Percentiles rank a stretch among this genome's conserved stretches.
Conservation (phyloP, 768 basidiomycete species). For the Chalciporus pseudorubinellus region DNA sequence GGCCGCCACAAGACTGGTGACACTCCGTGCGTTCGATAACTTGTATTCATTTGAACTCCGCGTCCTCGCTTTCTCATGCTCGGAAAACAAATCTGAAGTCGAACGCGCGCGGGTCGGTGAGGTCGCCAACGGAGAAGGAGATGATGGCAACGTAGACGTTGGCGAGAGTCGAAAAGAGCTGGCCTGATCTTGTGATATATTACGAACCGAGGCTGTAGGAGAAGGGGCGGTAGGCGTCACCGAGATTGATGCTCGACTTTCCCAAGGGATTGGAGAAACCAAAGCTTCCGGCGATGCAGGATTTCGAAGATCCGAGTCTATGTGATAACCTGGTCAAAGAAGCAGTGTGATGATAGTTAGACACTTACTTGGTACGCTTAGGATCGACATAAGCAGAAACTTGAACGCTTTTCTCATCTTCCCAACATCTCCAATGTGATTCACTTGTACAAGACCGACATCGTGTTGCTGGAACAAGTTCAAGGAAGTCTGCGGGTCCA, state of each 20-base stretch:
- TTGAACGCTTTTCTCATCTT: constrained; percentile 76
- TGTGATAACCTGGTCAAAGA: constrained; percentile 19
- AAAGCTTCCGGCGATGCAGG: constrained; percentile 69
- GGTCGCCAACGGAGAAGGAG: constrained; percentile 38
- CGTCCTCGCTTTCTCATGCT: constrained; percentile 39
- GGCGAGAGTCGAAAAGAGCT: constrained; percentile 31
- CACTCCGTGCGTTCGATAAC: constrained; percentile 30
- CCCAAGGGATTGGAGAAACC: constrained; percentile 52
- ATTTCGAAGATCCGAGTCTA: constrained; percentile 54
- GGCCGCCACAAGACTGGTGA: constrained; percentile 22
- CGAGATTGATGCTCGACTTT: constrained; percentile 45
- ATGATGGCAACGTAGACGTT: constrained; percentile 35
- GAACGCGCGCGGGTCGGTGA: constrained; percentile 57
- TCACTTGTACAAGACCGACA: constrained; percentile 77
- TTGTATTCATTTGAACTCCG: constrained; percentile 26
- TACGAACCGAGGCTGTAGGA: constrained; percentile 34
- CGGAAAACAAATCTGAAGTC: constrained; percentile 49
- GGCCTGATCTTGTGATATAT: constrained; percentile 28
- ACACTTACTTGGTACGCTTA: constrained; percentile 43
- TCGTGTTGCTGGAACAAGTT: constrained; percentile 59
- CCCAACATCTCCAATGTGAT: constrained; percentile 51
- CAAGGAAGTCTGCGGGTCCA: constrained; percentile 56
- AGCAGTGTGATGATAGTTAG: not conserved
- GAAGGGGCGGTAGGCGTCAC: constrained; percentile 53
- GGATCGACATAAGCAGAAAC: constrained; percentile 67